Percentiles rank a stretch among this genome's conserved stretches.
Evolutionary conservation across 2,329 filamentous ascomycete species (phyloP).

Genomic region (Alternaria sp.): DNA sequence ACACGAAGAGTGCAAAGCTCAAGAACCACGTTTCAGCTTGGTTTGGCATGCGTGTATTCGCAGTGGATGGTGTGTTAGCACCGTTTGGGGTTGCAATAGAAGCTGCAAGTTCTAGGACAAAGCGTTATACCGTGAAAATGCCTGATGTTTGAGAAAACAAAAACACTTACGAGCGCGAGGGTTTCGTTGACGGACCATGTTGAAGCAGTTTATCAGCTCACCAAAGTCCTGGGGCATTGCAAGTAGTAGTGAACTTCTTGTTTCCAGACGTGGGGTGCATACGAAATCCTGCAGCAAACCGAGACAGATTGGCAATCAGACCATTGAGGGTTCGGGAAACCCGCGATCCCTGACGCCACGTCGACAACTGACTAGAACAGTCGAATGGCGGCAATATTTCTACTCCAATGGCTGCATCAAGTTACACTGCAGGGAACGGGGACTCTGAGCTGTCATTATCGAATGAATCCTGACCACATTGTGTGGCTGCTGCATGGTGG

Average conservation of each 20-base stretch:
- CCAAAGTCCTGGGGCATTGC: background rate
- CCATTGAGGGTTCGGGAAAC: background rate
- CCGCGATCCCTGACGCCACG: background rate
- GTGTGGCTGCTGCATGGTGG: constrained; percentile 1
- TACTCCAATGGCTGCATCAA: background rate
- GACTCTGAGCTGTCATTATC: background rate
- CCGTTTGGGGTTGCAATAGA: background rate
- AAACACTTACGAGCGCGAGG: constrained; percentile 5
- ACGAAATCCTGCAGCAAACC: background rate
- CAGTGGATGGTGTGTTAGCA: background rate
- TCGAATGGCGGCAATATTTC: background rate
- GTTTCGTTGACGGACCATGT: background rate
- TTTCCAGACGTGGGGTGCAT: background rate
- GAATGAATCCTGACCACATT: background rate
- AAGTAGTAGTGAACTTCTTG: background rate
- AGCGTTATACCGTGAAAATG: background rate
- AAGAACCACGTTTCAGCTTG: background rate
- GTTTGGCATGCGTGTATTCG: background rate
- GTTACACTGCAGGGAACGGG: background rate
- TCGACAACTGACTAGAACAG: background rate
- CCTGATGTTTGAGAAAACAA: too few relatives aligned
- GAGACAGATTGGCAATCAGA: background rate
- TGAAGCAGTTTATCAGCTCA: background rate
- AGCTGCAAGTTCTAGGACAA: background rate
- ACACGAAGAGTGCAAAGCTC: background rate